phyloP scores from a whole-genome alignment of 257 asterid species.

The Solanum boliviense region DNA sequence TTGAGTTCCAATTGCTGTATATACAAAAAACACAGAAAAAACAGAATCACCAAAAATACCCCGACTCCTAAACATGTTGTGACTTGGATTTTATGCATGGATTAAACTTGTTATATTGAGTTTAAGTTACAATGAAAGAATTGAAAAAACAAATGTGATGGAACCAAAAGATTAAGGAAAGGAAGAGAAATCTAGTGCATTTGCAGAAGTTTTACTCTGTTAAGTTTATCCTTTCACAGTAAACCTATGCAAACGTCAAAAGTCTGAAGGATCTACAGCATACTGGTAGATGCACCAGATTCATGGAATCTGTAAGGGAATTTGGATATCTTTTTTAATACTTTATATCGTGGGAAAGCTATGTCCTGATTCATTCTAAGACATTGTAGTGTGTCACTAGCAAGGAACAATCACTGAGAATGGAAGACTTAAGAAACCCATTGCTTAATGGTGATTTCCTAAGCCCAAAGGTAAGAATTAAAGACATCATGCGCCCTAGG shows the following conservation, averaged over 20 bases:
- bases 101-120: not conserved
- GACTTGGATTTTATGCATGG: not conserved
- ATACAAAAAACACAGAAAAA: not conserved
- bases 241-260: not conserved
- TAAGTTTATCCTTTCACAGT: not conserved
- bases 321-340: not conserved
- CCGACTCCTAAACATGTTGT: not conserved
- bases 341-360: not conserved
- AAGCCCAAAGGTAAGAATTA: not conserved
- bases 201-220: not conserved
- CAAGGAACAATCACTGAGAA: not conserved
- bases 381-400: not conserved
- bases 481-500: not conserved
- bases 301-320: not conserved
- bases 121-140: not conserved
- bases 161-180: not conserved
- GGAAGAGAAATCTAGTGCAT: not conserved
- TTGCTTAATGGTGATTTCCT: not conserved
- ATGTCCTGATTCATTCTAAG: not conserved
- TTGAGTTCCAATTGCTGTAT: not conserved
- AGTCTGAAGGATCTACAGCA: not conserved
- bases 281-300: not conserved
- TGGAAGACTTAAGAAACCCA: not conserved
- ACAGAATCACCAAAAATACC: not conserved
- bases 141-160: not conserved